These are phyloP conservation scores for Boletus bicolor DNA, from an alignment of 768 basidiomycete species.

Conservation along the genomic window DNA sequence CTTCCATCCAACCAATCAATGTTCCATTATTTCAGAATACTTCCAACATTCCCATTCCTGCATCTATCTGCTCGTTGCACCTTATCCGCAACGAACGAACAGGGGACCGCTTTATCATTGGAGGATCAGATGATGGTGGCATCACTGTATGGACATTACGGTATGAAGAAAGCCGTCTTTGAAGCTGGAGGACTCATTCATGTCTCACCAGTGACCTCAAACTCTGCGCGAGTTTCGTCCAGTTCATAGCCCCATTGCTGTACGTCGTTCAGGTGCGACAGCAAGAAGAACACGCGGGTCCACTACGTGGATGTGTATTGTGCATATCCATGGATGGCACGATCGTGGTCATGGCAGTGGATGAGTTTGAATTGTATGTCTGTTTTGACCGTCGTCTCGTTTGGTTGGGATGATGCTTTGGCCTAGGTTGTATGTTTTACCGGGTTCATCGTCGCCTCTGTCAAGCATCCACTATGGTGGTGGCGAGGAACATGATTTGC, in stretches of 20 bases:
- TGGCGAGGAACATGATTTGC: constrained; percentile 46
- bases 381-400: background rate
- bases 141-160: constrained; percentile 68
- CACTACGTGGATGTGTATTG: constrained; percentile 63
- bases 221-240: constrained; percentile 65
- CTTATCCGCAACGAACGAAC: constrained; percentile 55
- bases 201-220: constrained; percentile 50
- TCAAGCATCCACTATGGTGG: constrained; percentile 59
- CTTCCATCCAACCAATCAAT: constrained; percentile 1
- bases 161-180: constrained; percentile 38
- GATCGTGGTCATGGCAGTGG: constrained; percentile 71
- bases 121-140: constrained; percentile 76
- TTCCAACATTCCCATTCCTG: constrained; percentile 50
- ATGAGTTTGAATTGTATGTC: constrained; percentile 75
- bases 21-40: constrained; percentile 28
- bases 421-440: constrained; percentile 72
- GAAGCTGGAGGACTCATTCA: constrained; percentile 1
- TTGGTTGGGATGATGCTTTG: background rate
- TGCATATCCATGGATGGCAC: constrained; percentile 80
- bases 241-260: constrained; percentile 65
- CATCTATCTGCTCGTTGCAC: constrained; percentile 44
- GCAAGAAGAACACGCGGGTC: constrained; percentile 47
- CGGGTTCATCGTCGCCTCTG: constrained; percentile 73
- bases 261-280: constrained; percentile 52
- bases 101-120: constrained; percentile 61